Evolutionary conservation across 805 yeast species (phyloP), one percentile per base, ranked within the genome.

Genomic region (Yueomyces sp.): DNA sequence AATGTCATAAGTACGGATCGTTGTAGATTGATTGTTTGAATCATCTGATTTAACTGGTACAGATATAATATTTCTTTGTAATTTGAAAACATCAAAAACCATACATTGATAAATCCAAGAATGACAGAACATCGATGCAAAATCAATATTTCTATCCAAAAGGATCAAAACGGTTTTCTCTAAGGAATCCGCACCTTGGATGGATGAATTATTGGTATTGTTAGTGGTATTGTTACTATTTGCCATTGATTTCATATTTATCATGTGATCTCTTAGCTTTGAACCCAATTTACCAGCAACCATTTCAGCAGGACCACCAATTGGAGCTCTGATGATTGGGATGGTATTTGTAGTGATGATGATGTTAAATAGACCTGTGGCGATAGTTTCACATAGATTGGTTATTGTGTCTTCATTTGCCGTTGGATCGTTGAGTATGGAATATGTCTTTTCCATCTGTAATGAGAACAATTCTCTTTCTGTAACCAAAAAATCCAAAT

Each of bases 41-140:
- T 55, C 59, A 30, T 67, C 63, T 39, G 62, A 63, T 12, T 60
- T 59, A 29, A 67, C 65, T 38, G 69, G 68, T 33, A 87, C 68
- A 26, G 78, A 74, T 47, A 90, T 82, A 28, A 96, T 81, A 60
- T 90, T 88, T 57, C 94, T 74, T 50, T 79, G 74, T 53, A 92
- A 70, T 42, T 76, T 74, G 60, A 92, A 85, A 4, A 87, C 92
- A 59, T 92, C 99, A 55, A 88, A 84, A 26, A 92, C 92, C 76
- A 92, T 79, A 55, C 96, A 87, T 66, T 90, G 95, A 61, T 92
- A 92, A 41, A 94, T 88, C 96, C 97, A 90, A 9, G 96, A 85
- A 64, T 92, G 99, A 1, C 90, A 76, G 62, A 92, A 80, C 96
- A 92, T 90, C 12, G 95, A 81, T 2, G 92, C 81, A 48, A 92